Base-by-base conservation (phyloP, 2,329 filamentous ascomycete species). In the Aspergillus carbonarius region DNA sequence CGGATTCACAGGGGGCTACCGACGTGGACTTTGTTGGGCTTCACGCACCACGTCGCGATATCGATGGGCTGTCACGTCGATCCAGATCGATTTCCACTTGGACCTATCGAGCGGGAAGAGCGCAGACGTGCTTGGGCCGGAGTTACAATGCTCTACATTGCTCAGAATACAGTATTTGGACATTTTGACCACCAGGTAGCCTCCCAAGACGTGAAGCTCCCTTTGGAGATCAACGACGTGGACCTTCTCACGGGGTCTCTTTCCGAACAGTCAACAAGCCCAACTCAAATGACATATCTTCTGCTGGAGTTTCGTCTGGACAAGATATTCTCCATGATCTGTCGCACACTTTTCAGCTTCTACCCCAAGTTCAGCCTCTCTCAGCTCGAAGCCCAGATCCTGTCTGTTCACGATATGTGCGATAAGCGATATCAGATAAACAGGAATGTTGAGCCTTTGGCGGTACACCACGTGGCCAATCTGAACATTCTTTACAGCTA, bases 11-110 rank as follows among this genome's bases (percentile, higher is more conserved):
- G 70, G 7, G 69, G 73, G 9, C 64, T 74, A 2, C 69, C 73
- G 0, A 71, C 71, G 7, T 78, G 76, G 75, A 72, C 75, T 5
- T 60, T 78, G 6, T 62, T 78, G 9, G 76, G 76, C 9, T 69
- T 75, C 35, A 73, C 75, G 2, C 70, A 76, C 42, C 71, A 78
- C 54, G 71, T 77, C 40, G 74, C 75, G n/a, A 71, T 76, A 37
- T 71, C 71, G 0, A 74, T 78, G 67, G 76, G 76, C 6, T 77
- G 75, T 39, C 76, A 78, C 59, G 65, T 78, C 12, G 76, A 78
- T 47, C 75, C 76, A 9, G 70, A 73, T 18, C 64, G 69, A 34
- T 76, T 78, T 35, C 60, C 61, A 2, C 64, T 78, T 1, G 69
- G 69, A 12, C 58, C 68, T 2, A 66, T 78, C 5, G 71, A 76